Conservation (phyloP, 2,329 filamentous ascomycete species). For the Fusarium papillatum region DNA sequence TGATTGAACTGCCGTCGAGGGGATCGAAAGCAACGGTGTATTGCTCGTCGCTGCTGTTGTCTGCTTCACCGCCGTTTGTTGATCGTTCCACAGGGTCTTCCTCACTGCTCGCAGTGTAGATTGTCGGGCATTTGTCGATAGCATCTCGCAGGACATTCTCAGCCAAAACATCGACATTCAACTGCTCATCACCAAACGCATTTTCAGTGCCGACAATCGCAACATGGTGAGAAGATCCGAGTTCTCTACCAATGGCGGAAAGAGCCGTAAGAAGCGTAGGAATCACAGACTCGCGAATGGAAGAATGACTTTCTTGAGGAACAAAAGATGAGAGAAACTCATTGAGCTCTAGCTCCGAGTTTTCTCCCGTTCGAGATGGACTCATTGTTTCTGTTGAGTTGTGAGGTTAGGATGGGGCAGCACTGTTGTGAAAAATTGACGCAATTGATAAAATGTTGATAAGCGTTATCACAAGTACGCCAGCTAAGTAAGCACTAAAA, state of each 20-base stretch:
- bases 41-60: slow-evolving; percentile 48
- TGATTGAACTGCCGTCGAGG: slow-evolving; percentile 73
- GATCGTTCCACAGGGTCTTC: slow-evolving; percentile 68
- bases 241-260: slow-evolving; percentile 57
- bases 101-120: slow-evolving; percentile 69
- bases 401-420: background rate
- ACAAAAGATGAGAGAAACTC: slow-evolving; percentile 37
- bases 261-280: slow-evolving; percentile 62
- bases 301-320: slow-evolving; percentile 37
- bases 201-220: slow-evolving; percentile 64
- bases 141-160: slow-evolving; percentile 62
- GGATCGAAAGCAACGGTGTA: slow-evolving; percentile 75
- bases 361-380: background rate
- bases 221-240: slow-evolving; percentile 61
- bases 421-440: slow-evolving; percentile 28
- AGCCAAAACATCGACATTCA: slow-evolving; percentile 69
- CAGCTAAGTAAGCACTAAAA: background rate
- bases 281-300: slow-evolving; percentile 60
- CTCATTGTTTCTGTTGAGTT: slow-evolving; percentile 19
- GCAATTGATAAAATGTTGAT: slow-evolving; percentile 17
- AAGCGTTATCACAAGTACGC: background rate
- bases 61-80: slow-evolving; percentile 22
- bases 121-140: slow-evolving; percentile 58
- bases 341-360: slow-evolving; percentile 5
- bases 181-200: slow-evolving; percentile 70